Percentiles rank a stretch among this genome's conserved stretches.
Evolutionary conservation across 1,284 basidiomycete species (phyloP).

Genomic region (Malassezia vespertilionis): DNA sequence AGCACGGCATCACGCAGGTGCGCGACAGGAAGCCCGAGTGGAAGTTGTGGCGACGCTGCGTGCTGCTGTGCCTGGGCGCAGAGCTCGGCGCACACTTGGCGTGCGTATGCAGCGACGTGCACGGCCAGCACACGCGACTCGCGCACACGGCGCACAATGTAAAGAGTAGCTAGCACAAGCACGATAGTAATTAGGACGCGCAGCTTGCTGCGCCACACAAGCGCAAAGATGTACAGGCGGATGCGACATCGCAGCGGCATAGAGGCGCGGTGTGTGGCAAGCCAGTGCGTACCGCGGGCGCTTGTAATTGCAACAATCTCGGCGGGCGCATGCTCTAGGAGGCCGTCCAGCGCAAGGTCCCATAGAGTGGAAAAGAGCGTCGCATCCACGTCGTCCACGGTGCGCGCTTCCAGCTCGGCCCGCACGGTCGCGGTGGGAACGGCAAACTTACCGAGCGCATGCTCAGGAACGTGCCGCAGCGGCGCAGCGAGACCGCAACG

Average conservation of each 20-base stretch:
- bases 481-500: slow-evolving; percentile 26
- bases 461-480: slow-evolving; percentile 19
- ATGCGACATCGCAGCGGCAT: slow-evolving; percentile 13
- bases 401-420: slow-evolving; percentile 16
- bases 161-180: not conserved
- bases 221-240: slow-evolving; percentile 5
- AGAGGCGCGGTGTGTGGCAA: slow-evolving; percentile 1
- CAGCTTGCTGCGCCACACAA: slow-evolving; percentile 7
- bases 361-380: slow-evolving; percentile 33
- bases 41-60: not conserved
- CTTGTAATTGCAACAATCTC: not conserved
- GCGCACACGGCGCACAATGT: slow-evolving; percentile 15
- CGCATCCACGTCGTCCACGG: slow-evolving; percentile 17
- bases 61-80: slow-evolving; percentile 23
- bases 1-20: slow-evolving; percentile 84
- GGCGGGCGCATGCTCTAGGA: slow-evolving; percentile 12
- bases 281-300: not conserved
- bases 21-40: slow-evolving; percentile 35
- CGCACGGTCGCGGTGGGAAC: slow-evolving; percentile 20
- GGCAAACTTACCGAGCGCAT: slow-evolving; percentile 19
- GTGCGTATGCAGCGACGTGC: slow-evolving; percentile 17
- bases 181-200: not conserved
- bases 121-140: slow-evolving; percentile 10
- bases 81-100: slow-evolving; percentile 21
- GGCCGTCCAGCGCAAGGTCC: slow-evolving; percentile 35